Conservation (phyloP, 1,284 basidiomycete genomes). For the Tilletiopsis washingtonensis region DNA sequence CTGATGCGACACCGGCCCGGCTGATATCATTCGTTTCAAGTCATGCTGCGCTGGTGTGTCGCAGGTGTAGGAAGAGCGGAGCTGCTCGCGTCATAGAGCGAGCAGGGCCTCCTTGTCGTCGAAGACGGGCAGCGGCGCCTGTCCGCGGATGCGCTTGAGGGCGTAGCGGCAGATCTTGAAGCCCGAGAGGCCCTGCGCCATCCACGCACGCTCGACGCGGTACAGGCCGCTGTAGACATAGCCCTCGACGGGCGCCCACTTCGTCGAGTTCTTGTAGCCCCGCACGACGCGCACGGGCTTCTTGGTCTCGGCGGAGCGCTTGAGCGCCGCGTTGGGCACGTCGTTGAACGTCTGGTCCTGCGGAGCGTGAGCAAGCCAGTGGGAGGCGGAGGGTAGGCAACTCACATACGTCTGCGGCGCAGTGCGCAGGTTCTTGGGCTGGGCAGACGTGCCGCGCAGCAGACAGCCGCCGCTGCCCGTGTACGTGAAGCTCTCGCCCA, state of each 20-base stretch:
- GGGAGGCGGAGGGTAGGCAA: too few species aligned
- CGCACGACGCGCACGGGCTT: slow-evolving; percentile 73
- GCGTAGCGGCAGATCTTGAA: slow-evolving; percentile 18
- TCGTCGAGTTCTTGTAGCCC: slow-evolving; percentile 64
- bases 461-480: slow-evolving; percentile 62
- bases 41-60: too few species aligned
- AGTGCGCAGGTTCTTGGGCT: slow-evolving; percentile 69
- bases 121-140: slow-evolving; percentile 16
- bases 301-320: slow-evolving; percentile 60
- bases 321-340: slow-evolving; percentile 60
- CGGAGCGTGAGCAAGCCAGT: too few species aligned
- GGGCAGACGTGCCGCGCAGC: slow-evolving; percentile 65
- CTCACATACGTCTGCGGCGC: slow-evolving; percentile 63
- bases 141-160: slow-evolving; percentile 9
- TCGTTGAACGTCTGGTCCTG: slow-evolving; percentile 72
- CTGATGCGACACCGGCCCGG: too few species aligned
- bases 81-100: too few species aligned
- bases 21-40: too few species aligned
- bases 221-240: slow-evolving; percentile 82
- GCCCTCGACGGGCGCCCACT: slow-evolving; percentile 43
- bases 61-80: too few species aligned
- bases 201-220: slow-evolving; percentile 53
- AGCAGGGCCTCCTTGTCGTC: too few species aligned
- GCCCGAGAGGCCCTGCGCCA: slow-evolving; percentile 17
- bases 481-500: slow-evolving; percentile 68